phyloP scores from a whole-genome alignment of 2,329 filamentous ascomycete species.

The Alternaria postmessia region DNA sequence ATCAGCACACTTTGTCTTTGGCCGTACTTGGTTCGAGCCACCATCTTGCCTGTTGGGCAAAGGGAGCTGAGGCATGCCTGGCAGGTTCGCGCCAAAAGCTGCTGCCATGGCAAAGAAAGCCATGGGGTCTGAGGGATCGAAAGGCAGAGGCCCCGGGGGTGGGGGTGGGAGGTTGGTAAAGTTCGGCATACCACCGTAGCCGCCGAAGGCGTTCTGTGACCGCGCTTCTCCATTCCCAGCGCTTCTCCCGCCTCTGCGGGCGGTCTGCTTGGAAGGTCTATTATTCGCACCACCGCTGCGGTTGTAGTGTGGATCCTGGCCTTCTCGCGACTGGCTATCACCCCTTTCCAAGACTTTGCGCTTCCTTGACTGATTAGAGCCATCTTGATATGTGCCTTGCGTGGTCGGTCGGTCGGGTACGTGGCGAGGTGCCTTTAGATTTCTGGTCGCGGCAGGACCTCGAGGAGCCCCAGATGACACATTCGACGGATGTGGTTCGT shows the following conservation, averaged over 20 bases:
- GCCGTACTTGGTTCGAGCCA: slow-evolving; percentile 18
- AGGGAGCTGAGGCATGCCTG: slow-evolving; percentile 49
- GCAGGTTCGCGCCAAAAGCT: slow-evolving; percentile 50
- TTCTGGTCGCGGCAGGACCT: slow-evolving; percentile 31
- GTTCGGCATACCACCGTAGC: slow-evolving; percentile 22
- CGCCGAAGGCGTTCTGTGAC: slow-evolving; percentile 16
- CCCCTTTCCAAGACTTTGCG: slow-evolving; percentile 65
- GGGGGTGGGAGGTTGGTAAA: slow-evolving; percentile 48
- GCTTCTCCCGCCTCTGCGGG: slow-evolving; percentile 55
- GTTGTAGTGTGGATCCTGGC: slow-evolving; percentile 51
- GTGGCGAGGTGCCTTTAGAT: slow-evolving; percentile 18
- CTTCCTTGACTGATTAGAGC: slow-evolving; percentile 57
- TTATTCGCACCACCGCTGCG: slow-evolving; percentile 39
- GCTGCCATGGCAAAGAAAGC: slow-evolving; percentile 70
- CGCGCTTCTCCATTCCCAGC: slow-evolving; percentile 14
- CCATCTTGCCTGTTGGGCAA: slow-evolving; percentile 43
- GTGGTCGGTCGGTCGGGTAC: slow-evolving; percentile 22
- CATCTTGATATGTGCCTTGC: slow-evolving; percentile 16
- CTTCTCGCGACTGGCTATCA: slow-evolving; percentile 53
- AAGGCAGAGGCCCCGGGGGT: slow-evolving; percentile 58
- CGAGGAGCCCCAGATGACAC: slow-evolving; percentile 33
- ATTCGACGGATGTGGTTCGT: slow-evolving; percentile 27
- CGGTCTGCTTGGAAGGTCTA: slow-evolving; percentile 65
- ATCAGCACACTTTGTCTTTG: slow-evolving; percentile 67
- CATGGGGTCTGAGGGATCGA: slow-evolving; percentile 69